phyloP scores from a whole-genome alignment of 768 basidiomycete genomes.

The Daedalea quercina region DNA sequence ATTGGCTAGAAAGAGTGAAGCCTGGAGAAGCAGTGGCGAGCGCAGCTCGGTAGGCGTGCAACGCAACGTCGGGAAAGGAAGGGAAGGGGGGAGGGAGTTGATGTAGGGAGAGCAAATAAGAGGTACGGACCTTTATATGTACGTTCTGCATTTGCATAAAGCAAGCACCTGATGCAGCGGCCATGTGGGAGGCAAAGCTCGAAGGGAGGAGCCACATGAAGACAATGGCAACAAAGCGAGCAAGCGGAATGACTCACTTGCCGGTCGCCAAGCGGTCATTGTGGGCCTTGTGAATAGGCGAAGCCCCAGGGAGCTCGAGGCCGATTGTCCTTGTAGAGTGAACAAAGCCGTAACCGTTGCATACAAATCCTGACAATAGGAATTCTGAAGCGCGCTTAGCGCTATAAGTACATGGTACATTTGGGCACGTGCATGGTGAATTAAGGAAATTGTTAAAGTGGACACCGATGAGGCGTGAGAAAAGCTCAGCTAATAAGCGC shows the following conservation, averaged over 20 bases:
- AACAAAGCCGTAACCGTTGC: background rate
- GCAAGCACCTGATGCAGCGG: background rate
- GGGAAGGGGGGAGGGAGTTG: background rate
- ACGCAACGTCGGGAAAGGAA: background rate
- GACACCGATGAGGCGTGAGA: no score
- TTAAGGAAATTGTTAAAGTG: no score
- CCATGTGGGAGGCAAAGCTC: background rate
- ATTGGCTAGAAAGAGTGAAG: conserved; percentile 1
- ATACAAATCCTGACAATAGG: no score
- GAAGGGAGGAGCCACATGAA: background rate
- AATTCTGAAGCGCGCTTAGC: no score
- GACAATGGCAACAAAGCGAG: background rate
- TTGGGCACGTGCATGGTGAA: no score
- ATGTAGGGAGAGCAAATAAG: background rate
- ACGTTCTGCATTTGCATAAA: background rate
- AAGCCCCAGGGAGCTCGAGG: no score
- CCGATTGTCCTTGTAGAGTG: background rate
- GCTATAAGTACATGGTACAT: no score
- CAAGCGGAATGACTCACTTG: background rate
- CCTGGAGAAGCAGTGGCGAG: background rate
- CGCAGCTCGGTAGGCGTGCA: conserved; percentile 6
- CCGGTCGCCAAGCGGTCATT: background rate
- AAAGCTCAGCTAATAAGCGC: no score
- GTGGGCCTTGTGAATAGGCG: background rate
- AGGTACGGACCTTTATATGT: conserved; percentile 1